A percentile compares a stretch with the other conserved stretches of the same genome.
These are phyloP conservation scores for Globomyces pollinis-pini DNA, from an alignment of 192 early-diverging fungal genomes.

Conservation along the genomic window DNA sequence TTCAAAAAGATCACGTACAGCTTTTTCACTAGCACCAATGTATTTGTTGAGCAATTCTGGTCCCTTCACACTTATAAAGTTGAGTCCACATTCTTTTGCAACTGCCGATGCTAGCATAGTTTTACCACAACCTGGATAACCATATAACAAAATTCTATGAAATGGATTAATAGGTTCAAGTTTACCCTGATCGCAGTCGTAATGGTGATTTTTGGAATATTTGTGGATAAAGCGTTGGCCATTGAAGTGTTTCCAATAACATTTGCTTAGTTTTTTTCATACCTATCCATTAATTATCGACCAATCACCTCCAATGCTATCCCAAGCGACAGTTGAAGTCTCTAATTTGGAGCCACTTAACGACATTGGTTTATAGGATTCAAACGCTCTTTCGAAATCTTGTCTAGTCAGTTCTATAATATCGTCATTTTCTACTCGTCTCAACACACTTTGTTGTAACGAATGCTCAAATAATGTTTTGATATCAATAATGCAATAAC, in stretches of 20 bases:
- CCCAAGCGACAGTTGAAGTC: constrained; percentile 68
- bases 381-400: constrained; percentile 68
- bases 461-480: constrained; percentile 69
- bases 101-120: constrained; percentile 92
- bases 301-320: constrained; percentile 90
- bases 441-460: constrained; percentile 69
- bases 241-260: constrained; percentile 87
- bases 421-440: constrained; percentile 37
- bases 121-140: constrained; percentile 98
- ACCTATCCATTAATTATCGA: too few species aligned
- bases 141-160: constrained; percentile 88
- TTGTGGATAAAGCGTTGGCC: constrained; percentile 86
- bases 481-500: constrained; percentile 77
- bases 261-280: constrained; percentile 70
- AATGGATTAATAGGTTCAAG: too few species aligned
- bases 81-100: constrained; percentile 92
- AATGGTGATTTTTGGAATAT: constrained; percentile 86
- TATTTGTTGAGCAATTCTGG: constrained; percentile 98
- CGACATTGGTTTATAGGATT: constrained; percentile 72
- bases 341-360: constrained; percentile 73
- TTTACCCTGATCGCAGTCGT: constrained; percentile 86
- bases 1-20: constrained; percentile 89
- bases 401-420: neutral
- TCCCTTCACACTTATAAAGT: constrained; percentile 95
- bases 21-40: constrained; percentile 94